Evolutionary conservation across 2,329 filamentous ascomycete genomes (phyloP).

Genomic region (Sarocladium oryzae): DNA sequence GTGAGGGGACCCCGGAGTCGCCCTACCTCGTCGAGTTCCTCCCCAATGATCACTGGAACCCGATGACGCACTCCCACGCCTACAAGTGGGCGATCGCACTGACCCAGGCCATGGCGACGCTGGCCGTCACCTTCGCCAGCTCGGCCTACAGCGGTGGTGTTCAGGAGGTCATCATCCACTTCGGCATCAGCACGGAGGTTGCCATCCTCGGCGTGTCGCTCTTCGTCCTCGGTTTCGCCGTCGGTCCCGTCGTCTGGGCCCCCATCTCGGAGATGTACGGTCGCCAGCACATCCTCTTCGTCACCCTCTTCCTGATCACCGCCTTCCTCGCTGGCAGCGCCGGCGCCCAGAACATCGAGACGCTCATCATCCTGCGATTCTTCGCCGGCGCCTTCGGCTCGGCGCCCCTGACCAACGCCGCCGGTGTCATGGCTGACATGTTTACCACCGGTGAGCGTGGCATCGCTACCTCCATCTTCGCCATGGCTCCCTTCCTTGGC

Average conservation of each 20-base stretch:
- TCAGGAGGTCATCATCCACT: conserved; percentile 45
- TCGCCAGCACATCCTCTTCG: conserved; percentile 51
- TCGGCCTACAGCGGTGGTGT: conserved; percentile 60
- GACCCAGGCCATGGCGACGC: conserved; percentile 57
- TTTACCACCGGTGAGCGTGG: conserved; percentile 49
- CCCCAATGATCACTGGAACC: conserved; percentile 59
- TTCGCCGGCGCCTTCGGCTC: conserved; percentile 58
- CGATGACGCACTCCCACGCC: conserved; percentile 47
- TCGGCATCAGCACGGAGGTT: conserved; percentile 43
- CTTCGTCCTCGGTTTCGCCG: conserved; percentile 56
- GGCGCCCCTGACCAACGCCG: conserved; percentile 55
- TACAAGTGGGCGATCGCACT: conserved; percentile 63
- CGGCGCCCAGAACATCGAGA: conserved; percentile 49
- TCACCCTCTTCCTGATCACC: conserved; percentile 50
- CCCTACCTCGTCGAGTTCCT: conserved; percentile 66
- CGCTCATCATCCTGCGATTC: conserved; percentile 63
- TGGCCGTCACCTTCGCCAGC: conserved; percentile 64
- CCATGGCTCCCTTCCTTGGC: conserved; percentile 58
- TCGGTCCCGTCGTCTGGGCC: conserved; percentile 60
- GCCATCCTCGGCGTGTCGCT: conserved; percentile 57
- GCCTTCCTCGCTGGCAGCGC: conserved; percentile 56
- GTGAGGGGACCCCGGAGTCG: conserved; percentile 57
- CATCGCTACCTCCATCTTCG: conserved; percentile 52
- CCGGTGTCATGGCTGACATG: conserved; percentile 59
- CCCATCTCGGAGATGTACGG: conserved; percentile 60